Percentiles rank a stretch among this genome's conserved stretches.
These are phyloP conservation scores for Chlorencoelia australis DNA, from an alignment of 2,329 filamentous ascomycete genomes.

Conservation along the genomic window DNA sequence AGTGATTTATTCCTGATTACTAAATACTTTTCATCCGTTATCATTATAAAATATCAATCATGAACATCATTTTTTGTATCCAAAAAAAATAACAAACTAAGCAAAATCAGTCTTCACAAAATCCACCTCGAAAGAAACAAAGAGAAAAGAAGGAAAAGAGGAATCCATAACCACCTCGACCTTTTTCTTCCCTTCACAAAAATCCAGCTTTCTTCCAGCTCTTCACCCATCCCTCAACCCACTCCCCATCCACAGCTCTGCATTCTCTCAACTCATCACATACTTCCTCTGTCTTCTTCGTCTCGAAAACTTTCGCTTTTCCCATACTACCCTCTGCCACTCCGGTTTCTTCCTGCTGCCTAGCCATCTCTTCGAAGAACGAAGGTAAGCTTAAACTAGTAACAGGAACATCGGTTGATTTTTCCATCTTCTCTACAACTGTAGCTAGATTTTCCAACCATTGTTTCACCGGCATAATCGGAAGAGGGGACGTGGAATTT, in stretches of 20 bases:
- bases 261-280: constrained; percentile 14
- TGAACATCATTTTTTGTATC: too few species aligned
- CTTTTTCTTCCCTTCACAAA: too few species aligned
- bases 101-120: too few species aligned
- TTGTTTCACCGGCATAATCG: constrained; percentile 11
- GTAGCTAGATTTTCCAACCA: constrained; percentile 13
- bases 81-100: too few species aligned
- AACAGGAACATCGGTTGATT: constrained; percentile 12
- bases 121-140: too few species aligned
- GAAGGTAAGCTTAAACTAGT: constrained; percentile 16
- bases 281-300: constrained; percentile 12
- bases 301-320: constrained; percentile 11
- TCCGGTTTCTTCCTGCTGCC: neutral
- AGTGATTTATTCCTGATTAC: too few species aligned
- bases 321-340: neutral
- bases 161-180: too few species aligned
- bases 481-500: constrained; percentile 2
- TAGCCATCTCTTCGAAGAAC: constrained; percentile 21
- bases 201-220: constrained; percentile 19
- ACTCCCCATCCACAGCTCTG: constrained; percentile 12
- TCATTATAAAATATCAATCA: too few species aligned
- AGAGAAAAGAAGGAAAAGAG: too few species aligned
- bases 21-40: too few species aligned
- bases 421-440: constrained; percentile 4
- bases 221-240: constrained; percentile 15